Evolutionary conservation across 2,329 filamentous ascomycete species (phyloP).

Genomic region (Myrmaecium sp.): DNA sequence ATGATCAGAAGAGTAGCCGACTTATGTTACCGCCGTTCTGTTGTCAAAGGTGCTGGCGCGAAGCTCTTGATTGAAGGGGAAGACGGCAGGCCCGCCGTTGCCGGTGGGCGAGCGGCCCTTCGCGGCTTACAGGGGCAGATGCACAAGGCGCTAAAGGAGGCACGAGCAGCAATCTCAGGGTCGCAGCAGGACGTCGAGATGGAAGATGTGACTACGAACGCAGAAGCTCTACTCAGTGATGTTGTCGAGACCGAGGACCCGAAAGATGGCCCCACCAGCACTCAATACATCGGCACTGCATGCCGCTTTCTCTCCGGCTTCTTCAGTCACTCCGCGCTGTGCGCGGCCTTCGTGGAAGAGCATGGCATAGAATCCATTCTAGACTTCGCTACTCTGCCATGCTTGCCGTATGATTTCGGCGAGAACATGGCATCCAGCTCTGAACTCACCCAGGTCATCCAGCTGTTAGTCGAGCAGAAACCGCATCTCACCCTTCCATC

Average conservation of each 20-base stretch:
- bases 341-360: slow-evolving; percentile 54
- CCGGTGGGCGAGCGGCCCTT: slow-evolving; percentile 34
- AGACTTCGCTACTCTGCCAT: slow-evolving; percentile 68
- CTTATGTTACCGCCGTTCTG: slow-evolving; percentile 54
- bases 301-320: slow-evolving; percentile 65
- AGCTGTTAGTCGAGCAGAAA: slow-evolving; percentile 63
- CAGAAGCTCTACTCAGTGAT: slow-evolving; percentile 12
- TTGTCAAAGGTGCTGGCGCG: slow-evolving; percentile 53
- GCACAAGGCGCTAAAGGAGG: slow-evolving; percentile 6
- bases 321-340: slow-evolving; percentile 57
- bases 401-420: slow-evolving; percentile 57
- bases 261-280: slow-evolving; percentile 35
- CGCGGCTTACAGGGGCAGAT: slow-evolving; percentile 24
- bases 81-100: slow-evolving; percentile 41
- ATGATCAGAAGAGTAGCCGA: slow-evolving; percentile 73
- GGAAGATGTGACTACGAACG: slow-evolving; percentile 30
- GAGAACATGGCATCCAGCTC: slow-evolving; percentile 39
- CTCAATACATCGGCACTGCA: slow-evolving; percentile 56
- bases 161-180: no score
- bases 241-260: slow-evolving; percentile 33
- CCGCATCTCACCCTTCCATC: slow-evolving; percentile 70
- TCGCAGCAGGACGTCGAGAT: slow-evolving; percentile 61
- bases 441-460: slow-evolving; percentile 56
- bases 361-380: slow-evolving; percentile 73
- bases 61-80: slow-evolving; percentile 53